Evolutionary conservation across 345 rosid genomes (phyloP).

Genomic region (Eucalyptus microcorys): DNA sequence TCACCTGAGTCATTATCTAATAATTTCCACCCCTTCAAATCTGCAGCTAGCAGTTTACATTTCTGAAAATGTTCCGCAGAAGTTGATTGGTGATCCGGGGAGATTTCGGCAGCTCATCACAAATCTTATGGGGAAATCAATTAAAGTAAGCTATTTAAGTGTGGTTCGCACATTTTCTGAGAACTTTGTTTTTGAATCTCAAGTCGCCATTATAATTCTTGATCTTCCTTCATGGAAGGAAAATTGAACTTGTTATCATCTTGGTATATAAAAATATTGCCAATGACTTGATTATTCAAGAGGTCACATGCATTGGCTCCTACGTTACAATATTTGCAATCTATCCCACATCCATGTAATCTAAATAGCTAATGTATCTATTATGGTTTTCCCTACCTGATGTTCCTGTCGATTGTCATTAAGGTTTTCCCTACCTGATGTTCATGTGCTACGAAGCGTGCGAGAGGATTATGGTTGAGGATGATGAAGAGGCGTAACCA

Average conservation of each 20-base stretch:
- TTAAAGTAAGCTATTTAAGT: conserved; percentile 45
- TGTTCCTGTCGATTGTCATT: not conserved
- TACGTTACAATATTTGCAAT: not conserved
- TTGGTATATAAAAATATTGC: not conserved
- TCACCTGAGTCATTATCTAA: not conserved
- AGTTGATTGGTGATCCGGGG: conserved; percentile 81
- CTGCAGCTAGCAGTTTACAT: conserved; percentile 82
- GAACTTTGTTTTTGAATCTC: not conserved
- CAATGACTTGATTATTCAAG: not conserved
- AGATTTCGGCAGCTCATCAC: conserved; percentile 89
- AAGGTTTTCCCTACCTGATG: not conserved
- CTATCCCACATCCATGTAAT: not conserved
- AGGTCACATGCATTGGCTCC: not conserved
- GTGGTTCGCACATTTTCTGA: not conserved
- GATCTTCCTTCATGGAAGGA: not conserved
- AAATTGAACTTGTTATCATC: not conserved
- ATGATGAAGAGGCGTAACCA: too few species aligned
- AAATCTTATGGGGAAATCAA: conserved; percentile 92
- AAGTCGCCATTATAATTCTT: not conserved
- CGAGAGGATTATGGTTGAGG: too few species aligned
- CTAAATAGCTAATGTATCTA: not conserved
- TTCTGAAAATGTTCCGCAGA: conserved; percentile 74
- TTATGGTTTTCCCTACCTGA: not conserved
- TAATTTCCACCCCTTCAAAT: conserved; percentile 4
- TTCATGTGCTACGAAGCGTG: too few species aligned